Evolutionary conservation across 2,329 filamentous ascomycete species (phyloP), one percentile per base, ranked within the genome.

Genomic region (Penicillium occitanis): DNA sequence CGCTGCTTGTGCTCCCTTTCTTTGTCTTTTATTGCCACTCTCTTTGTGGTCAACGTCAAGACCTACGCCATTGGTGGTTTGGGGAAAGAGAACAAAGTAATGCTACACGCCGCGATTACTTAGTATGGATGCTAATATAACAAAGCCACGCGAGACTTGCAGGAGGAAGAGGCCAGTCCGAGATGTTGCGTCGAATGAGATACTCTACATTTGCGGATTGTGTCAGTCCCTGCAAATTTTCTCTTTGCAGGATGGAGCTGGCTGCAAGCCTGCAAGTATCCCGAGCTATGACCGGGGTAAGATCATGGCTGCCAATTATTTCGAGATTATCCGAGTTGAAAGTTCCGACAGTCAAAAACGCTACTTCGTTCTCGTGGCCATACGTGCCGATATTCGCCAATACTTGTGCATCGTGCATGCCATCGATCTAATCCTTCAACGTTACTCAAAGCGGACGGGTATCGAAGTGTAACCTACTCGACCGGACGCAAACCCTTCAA

Each of bases 1-100:
- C 33, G 5, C 53, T 22, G 11, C 33, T 25, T 57, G 13, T 19
- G 3, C 30, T 22, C 13, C 17, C 6, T 25, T 58, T 64, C 51
- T 64, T 58, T 64, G 51, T 48, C 46, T 50, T 51, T 46, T 7
- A 28, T 30, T 28, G 35, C 35, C 57, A 42, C 37, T 5, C 4
- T 40, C 62, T 57, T 64, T 58, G 62, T 64, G 37, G 42, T 58
- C 51, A 33, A 64, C 42, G 40, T 46, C 51, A 57, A 30, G 7
- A 11, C 37, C 37, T 40, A 44, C 33, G 35, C 46, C 13, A 46
- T 30, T 30, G 40, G 25, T 8, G 22, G 22, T 28, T 44, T 10
- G 25, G 57, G 37, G 14, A 60, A 60, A 33, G 40, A n/a, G 57
- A 60, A 60, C 22, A 60, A 60, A 60, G 40, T 19, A 46, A 44